Percentiles rank a stretch among this genome's conserved stretches.
Conservation (phyloP, 2,329 filamentous ascomycete species). For the Beauveria australis region DNA sequence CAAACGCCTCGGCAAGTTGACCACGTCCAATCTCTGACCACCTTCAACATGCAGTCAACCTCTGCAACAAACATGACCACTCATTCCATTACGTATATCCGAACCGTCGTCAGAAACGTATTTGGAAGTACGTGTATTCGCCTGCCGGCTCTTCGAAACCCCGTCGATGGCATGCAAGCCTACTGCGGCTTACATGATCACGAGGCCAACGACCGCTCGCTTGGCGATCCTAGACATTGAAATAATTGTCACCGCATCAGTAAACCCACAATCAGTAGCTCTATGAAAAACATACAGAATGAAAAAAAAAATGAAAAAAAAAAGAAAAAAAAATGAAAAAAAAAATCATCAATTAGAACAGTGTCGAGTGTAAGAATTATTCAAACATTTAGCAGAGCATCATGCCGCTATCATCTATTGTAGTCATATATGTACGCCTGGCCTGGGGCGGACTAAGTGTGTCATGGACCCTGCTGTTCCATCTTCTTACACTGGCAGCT, state of each 20-base stretch:
- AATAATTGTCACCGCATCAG: background rate
- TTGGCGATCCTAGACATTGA: background rate
- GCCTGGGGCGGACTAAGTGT: background rate
- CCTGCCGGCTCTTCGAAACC: background rate
- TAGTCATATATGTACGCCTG: conserved; percentile 3
- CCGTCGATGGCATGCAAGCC: background rate
- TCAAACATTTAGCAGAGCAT: conserved; percentile 5
- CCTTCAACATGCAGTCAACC: background rate
- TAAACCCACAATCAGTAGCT: background rate
- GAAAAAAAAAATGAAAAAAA: too few species aligned
- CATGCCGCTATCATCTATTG: conserved; percentile 4
- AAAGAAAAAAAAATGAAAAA: too few species aligned
- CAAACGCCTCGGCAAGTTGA: background rate
- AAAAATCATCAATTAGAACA: background rate
- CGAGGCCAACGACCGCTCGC: too few species aligned
- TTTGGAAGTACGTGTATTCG: background rate
- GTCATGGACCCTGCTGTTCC: conserved; percentile 1
- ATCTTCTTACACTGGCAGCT: conserved; percentile 7
- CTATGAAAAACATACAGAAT: too few species aligned
- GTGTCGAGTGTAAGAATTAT: background rate
- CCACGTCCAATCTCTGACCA: background rate
- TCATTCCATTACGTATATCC: too few species aligned
- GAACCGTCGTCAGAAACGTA: background rate
- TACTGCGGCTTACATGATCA: background rate
- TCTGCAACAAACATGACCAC: background rate